These are phyloP conservation scores for Pestalotiopsis sp. DNA, from an alignment of 2,329 filamentous ascomycete genomes.

Conservation along the genomic window DNA sequence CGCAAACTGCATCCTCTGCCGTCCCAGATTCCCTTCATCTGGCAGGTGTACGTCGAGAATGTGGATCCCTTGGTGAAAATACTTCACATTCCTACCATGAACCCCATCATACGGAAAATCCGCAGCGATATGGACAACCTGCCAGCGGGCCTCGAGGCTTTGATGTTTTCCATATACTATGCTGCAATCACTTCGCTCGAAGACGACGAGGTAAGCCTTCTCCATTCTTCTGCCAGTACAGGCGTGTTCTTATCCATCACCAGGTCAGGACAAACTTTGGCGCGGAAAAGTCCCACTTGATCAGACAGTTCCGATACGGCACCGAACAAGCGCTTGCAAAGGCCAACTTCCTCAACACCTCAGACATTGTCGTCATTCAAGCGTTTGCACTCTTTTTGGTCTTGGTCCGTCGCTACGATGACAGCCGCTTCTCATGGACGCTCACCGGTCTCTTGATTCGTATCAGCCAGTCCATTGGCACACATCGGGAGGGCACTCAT, in stretches of 20 bases:
- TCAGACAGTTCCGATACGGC: constrained; percentile 53
- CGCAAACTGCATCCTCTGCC: constrained; percentile 65
- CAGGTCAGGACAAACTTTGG: constrained; percentile 55
- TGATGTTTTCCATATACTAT: constrained; percentile 67
- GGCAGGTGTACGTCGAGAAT: constrained; percentile 73
- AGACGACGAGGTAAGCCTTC: constrained; percentile 54
- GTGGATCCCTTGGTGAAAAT: constrained; percentile 75
- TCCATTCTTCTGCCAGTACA: neutral
- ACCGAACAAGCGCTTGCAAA: constrained; percentile 63
- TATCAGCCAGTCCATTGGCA: constrained; percentile 55
- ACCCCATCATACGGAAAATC: constrained; percentile 62
- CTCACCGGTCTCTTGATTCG: constrained; percentile 64
- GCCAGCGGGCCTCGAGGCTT: constrained; percentile 57
- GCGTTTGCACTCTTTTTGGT: constrained; percentile 63
- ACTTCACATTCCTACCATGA: constrained; percentile 69
- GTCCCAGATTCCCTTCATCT: constrained; percentile 67
- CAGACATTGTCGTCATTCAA: constrained; percentile 62
- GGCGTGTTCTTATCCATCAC: constrained; percentile 15
- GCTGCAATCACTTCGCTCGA: constrained; percentile 61
- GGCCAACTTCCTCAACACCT: constrained; percentile 62
- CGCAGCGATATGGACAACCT: constrained; percentile 62
- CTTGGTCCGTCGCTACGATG: constrained; percentile 53
- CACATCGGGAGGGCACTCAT: constrained; percentile 59
- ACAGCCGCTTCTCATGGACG: constrained; percentile 61
- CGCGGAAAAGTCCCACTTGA: constrained; percentile 45